phyloP scores from a whole-genome alignment of 176 grass and related monocot genomes.

The Triticum dicoccoides region DNA sequence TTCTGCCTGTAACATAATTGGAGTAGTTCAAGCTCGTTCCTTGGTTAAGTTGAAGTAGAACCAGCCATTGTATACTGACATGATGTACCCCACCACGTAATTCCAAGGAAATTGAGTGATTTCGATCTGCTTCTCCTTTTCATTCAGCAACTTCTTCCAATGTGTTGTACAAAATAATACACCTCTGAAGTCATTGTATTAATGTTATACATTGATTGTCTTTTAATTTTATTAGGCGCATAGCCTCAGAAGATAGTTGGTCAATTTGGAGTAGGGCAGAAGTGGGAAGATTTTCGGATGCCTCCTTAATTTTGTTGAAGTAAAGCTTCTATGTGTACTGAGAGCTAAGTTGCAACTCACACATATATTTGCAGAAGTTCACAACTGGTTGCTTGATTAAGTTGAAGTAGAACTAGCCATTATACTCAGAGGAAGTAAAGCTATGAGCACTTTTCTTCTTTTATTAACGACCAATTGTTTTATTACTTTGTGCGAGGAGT shows the following conservation, averaged over 20 bases:
- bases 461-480: background rate
- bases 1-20: background rate
- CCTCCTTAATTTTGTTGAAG: background rate
- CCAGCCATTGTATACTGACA: background rate
- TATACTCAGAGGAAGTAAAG: background rate
- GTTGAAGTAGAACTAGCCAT: background rate
- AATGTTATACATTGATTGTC: background rate
- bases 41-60: background rate
- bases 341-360: background rate
- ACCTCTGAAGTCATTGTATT: background rate
- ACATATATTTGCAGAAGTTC: background rate
- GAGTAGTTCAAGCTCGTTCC: background rate
- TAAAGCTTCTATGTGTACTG: background rate
- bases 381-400: background rate
- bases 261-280: background rate
- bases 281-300: background rate
- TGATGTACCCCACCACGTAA: background rate
- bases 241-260: background rate
- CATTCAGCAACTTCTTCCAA: background rate
- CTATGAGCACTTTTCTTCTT: background rate
- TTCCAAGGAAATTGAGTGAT: background rate
- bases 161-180: background rate
- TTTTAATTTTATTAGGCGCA: background rate
- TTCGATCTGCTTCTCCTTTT: background rate
- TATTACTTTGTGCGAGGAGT: background rate